These are phyloP conservation scores for Thecaphora frezii DNA, from an alignment of 1,284 basidiomycete species.

Conservation along the genomic window DNA sequence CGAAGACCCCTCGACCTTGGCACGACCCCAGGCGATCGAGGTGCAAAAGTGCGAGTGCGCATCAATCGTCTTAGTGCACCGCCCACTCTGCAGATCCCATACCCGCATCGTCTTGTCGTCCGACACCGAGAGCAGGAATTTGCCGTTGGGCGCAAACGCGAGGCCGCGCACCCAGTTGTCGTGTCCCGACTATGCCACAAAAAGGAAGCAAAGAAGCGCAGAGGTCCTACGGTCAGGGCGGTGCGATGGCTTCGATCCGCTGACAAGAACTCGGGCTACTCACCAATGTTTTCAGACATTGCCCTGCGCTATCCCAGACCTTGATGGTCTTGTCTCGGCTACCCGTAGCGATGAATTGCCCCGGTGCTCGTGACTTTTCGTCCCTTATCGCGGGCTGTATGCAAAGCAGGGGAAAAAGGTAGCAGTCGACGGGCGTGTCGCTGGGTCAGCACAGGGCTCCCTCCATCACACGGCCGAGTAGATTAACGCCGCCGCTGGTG, in stretches of 20 bases:
- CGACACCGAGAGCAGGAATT: constrained; percentile 79
- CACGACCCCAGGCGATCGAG: constrained; percentile 53
- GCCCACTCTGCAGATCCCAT: constrained; percentile 80
- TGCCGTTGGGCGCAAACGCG: constrained; percentile 64
- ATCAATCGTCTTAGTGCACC: constrained; percentile 79
- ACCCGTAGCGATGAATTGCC: constrained; percentile 74
- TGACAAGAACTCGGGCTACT: too few species aligned
- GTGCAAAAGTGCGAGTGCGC: constrained; percentile 81
- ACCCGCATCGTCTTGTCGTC: constrained; percentile 88
- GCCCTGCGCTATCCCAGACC: constrained; percentile 81
- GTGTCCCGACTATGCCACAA: constrained; percentile 24
- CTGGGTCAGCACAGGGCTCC: too few species aligned
- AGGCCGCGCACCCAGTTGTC: constrained; percentile 55
- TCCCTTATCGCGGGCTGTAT: constrained; percentile 31
- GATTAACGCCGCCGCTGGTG: too few species aligned
- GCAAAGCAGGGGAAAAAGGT: too few species aligned
- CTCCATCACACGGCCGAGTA: too few species aligned
- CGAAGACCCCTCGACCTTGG: constrained; percentile 31
- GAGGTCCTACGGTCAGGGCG: too few species aligned
- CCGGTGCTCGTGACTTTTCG: constrained; percentile 59
- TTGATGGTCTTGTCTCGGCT: constrained; percentile 85
- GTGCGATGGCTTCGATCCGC: too few species aligned
- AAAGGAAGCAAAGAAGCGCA: too few species aligned
- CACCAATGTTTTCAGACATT: constrained; percentile 68
- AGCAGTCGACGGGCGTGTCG: too few species aligned